Evolutionary conservation across 768 basidiomycete species (phyloP), one percentile per base, ranked within the genome.

Genomic region (Tricholoma bakamatsutake): DNA sequence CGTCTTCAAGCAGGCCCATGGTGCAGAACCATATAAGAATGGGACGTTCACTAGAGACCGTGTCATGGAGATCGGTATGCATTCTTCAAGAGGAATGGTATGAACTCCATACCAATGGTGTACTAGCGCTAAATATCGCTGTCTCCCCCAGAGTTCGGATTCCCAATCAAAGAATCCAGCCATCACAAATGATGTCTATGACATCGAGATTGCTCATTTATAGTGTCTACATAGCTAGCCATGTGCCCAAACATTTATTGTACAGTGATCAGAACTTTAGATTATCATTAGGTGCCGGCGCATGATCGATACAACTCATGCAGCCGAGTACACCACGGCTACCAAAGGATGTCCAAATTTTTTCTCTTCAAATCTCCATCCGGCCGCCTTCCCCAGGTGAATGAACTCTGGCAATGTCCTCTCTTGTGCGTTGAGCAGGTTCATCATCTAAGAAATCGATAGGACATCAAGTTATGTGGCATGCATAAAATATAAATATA

Each of bases 341-440:
- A 50, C n/a, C 42, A 60, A 31, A 10, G 21, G 24, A 24, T 47
- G 46, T 15, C 54, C 56, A 30, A 42, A 40, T 33, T 49, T 50
- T 27, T 53, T 55, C 12, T 24, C 49, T 10, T 59, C 57, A 13
- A 60, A 34, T 57, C 67, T 70, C 71, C 71, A 72, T 2, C 70
- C 70, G 17, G 63, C 33, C 5, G 57, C 57, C 11, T 51, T 33
- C 3, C 61, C 58, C 3, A 72, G 61, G n/a, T 60, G 59, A 5
- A 60, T n/a, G 39, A 67, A 66, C 17, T 66, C 57, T 7, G 56
- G 57, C n/a, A 66, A 50, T 5, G 68, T 72, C 46, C 69, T 65
- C 48, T 71, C 71, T 54, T 65, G 55, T 9, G 65, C 69, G 45
- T 69, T 66, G 52, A 66, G 49, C 4, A 65, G 37, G 8, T 58